Evolutionary conservation across 257 asterid genomes (phyloP).

Genomic region (Coffea eugenioides): DNA sequence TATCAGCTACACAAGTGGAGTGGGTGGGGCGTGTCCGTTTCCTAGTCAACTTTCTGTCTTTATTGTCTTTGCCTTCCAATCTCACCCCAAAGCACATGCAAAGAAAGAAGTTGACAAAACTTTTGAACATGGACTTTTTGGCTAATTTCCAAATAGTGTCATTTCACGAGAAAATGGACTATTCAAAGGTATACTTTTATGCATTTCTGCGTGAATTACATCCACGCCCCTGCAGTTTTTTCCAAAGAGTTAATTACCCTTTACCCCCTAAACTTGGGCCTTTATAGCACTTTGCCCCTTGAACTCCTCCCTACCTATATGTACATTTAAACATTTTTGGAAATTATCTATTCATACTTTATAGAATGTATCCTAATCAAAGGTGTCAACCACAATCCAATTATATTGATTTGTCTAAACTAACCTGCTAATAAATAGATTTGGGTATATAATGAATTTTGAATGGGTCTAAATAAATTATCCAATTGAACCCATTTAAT

Average conservation of each 20-base stretch:
- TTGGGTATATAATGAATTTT: too few species aligned
- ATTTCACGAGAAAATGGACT: neutral
- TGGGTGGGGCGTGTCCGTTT: neutral
- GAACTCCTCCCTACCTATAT: too few species aligned
- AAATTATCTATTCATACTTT: too few species aligned
- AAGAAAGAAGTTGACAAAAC: neutral
- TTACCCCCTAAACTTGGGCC: too few species aligned
- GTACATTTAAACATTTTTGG: too few species aligned
- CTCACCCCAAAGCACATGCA: neutral
- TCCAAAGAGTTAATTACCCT: neutral
- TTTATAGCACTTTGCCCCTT: too few species aligned
- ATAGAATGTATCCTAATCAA: too few species aligned
- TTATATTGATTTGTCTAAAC: too few species aligned
- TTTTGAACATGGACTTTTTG: neutral
- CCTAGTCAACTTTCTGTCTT: neutral
- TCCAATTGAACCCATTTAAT: too few species aligned
- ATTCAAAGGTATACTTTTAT: neutral
- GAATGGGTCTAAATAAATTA: too few species aligned
- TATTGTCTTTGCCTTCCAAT: neutral
- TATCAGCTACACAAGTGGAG: neutral
- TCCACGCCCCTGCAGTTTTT: neutral
- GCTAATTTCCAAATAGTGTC: neutral
- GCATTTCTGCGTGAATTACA: neutral
- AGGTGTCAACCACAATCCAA: too few species aligned
- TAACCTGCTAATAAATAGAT: too few species aligned